These are phyloP conservation scores for Mortierella sp. DNA, from an alignment of 371 early-diverging fungal species.

Conservation along the genomic window DNA sequence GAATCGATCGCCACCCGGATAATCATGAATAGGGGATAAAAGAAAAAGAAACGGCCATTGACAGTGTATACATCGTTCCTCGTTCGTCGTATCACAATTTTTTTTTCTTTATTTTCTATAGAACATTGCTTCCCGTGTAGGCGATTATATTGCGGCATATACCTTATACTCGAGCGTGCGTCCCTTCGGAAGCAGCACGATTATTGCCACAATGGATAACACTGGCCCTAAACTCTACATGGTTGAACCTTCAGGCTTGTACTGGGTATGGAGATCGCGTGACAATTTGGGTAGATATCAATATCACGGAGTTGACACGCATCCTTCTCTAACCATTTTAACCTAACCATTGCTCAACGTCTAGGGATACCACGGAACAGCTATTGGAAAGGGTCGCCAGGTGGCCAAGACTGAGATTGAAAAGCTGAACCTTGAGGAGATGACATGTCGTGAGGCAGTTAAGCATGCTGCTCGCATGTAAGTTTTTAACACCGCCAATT, in stretches of 20 bases:
- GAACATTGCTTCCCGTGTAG: slow-evolving; percentile 94
- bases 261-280: slow-evolving; percentile 77
- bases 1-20: neutral
- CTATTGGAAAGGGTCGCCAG: slow-evolving; percentile 96
- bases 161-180: slow-evolving; percentile 97
- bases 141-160: slow-evolving; percentile 94
- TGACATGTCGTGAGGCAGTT: slow-evolving; percentile 92
- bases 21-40: neutral
- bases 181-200: slow-evolving; percentile 94
- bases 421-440: slow-evolving; percentile 88
- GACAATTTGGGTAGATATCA: neutral
- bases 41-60: no score
- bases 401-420: slow-evolving; percentile 98
- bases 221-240: slow-evolving; percentile 93
- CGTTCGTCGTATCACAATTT: neutral
- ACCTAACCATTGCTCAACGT: neutral
- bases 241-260: slow-evolving; percentile 97
- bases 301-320: neutral
- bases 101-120: slow-evolving; percentile 29
- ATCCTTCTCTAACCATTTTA: neutral
- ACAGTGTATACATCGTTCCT: no score
- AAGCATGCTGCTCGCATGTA: slow-evolving; percentile 96
- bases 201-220: slow-evolving; percentile 84
- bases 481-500: slow-evolving; percentile 14
- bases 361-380: slow-evolving; percentile 95